A percentile compares a stretch with the other conserved stretches of the same genome.
Conservation (phyloP, 768 basidiomycete species). For the Phanerochaete sordida region DNA sequence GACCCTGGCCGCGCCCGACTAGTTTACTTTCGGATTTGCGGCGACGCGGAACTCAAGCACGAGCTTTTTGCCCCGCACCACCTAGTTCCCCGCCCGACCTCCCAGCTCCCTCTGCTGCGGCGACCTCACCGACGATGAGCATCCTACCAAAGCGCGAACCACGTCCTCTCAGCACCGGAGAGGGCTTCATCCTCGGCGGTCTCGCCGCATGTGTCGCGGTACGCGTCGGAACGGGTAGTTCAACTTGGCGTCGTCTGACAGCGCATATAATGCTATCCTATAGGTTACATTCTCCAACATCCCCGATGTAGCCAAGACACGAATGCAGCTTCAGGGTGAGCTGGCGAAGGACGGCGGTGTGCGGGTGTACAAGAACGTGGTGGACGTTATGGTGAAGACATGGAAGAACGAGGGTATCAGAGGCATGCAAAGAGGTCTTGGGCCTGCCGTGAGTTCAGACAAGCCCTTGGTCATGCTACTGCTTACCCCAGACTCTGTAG, state of each 20-base stretch:
- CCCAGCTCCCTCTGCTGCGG: background rate
- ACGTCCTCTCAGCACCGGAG: constrained; percentile 52
- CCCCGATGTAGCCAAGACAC: constrained; percentile 88
- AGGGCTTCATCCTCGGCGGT: constrained; percentile 87
- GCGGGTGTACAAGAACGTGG: constrained; percentile 85
- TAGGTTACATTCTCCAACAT: constrained; percentile 82
- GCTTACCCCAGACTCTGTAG: constrained; percentile 34
- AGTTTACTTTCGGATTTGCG: no score
- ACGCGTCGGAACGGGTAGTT: constrained; percentile 24
- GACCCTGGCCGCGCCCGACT: background rate
- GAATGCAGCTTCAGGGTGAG: constrained; percentile 95
- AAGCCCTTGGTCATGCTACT: background rate
- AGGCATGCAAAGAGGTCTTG: constrained; percentile 90
- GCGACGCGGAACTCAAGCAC: background rate
- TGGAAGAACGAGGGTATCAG: constrained; percentile 86
- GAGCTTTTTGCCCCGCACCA: background rate
- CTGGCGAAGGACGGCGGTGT: constrained; percentile 66
- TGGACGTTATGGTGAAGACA: constrained; percentile 81
- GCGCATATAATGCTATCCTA: background rate
- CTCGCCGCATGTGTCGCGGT: constrained; percentile 91
- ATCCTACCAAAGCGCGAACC: background rate
- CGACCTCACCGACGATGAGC: constrained; percentile 1
- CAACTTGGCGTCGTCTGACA: constrained; percentile 8
- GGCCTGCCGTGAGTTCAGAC: constrained; percentile 69
- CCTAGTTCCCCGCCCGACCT: background rate